Percentiles rank a stretch among this genome's conserved stretches.
These are phyloP conservation scores for Hyaloperonospora brassicae DNA, from an alignment of 352 stramenopile species.

Conservation along the genomic window DNA sequence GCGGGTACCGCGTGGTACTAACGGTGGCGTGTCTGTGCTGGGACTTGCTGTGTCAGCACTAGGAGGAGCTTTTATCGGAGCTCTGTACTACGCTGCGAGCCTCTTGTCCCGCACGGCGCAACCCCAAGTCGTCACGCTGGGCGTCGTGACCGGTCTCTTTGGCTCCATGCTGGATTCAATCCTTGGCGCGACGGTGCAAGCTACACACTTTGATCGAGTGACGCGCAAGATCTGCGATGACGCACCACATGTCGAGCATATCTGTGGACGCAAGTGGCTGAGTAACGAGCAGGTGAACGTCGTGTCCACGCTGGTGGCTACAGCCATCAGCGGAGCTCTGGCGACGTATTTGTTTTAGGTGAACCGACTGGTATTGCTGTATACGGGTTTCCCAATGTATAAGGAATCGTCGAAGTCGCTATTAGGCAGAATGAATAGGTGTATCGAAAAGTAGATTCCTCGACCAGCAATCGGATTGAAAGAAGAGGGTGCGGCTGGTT, in stretches of 20 bases:
- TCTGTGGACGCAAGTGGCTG: slow-evolving; percentile 36
- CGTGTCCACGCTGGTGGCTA: slow-evolving; percentile 55
- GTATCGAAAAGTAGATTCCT: no score
- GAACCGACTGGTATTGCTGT: no score
- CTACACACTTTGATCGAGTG: slow-evolving; percentile 53
- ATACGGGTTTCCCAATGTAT: no score
- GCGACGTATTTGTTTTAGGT: slow-evolving; percentile 32
- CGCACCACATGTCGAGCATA: slow-evolving; percentile 10
- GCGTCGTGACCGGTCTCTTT: slow-evolving; percentile 46
- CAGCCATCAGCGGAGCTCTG: slow-evolving; percentile 34
- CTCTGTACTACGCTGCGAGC: slow-evolving; percentile 50
- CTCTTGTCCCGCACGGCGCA: slow-evolving; percentile 35
- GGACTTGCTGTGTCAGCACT: slow-evolving; percentile 74
- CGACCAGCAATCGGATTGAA: no score
- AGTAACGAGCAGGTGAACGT: slow-evolving; percentile 74
- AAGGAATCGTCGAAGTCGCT: no score
- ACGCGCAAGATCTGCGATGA: slow-evolving; percentile 57
- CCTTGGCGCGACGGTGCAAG: slow-evolving; percentile 75
- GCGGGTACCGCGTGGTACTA: slow-evolving; percentile 87
- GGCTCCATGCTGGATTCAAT: slow-evolving; percentile 80
- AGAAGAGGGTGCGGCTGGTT: no score
- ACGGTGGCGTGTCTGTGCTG: slow-evolving; percentile 87
- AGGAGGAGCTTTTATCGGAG: slow-evolving; percentile 85
- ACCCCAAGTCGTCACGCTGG: slow-evolving; percentile 46
- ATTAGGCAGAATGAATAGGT: no score